phyloP scores from a whole-genome alignment of 257 asterid genomes.

The Haberlea rhodopensis region DNA sequence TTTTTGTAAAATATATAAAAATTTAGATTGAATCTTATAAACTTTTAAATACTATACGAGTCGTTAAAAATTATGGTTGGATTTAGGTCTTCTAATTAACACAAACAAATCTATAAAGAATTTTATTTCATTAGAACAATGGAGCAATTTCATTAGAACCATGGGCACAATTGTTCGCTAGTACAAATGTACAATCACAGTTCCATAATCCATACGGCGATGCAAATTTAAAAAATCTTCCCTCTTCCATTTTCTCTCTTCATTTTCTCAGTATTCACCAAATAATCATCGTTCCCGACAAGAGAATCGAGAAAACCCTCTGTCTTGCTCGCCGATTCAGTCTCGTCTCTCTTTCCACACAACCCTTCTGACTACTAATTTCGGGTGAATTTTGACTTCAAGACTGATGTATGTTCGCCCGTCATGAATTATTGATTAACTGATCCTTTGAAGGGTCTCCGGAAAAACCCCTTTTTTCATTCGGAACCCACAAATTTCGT shows the following conservation, averaged over 20 bases:
- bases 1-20: too few species aligned
- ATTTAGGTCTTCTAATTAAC: too few species aligned
- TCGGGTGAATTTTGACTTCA: conserved; percentile 25
- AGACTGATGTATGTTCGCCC: conserved; percentile 13
- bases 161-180: too few species aligned
- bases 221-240: conserved; percentile 30
- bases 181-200: too few species aligned
- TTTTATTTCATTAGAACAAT: too few species aligned
- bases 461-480: conserved; percentile 19
- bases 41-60: too few species aligned
- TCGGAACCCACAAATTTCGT: conserved; percentile 18
- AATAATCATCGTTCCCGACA: conserved; percentile 21
- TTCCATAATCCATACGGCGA: too few species aligned
- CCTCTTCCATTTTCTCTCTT: conserved; percentile 36
- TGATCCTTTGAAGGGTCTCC: conserved; percentile 23
- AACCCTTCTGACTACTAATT: conserved; percentile 2
- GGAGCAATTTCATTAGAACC: too few species aligned
- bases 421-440: conserved; percentile 22
- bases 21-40: too few species aligned
- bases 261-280: conserved; percentile 6
- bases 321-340: conserved; percentile 18
- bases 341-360: neutral
- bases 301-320: conserved; percentile 30
- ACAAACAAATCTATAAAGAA: too few species aligned
- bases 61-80: too few species aligned